Evolutionary conservation across 2,329 filamentous ascomycete genomes (phyloP), one percentile per base, ranked within the genome.

Genomic region (Plectosphaerella plurivora): DNA sequence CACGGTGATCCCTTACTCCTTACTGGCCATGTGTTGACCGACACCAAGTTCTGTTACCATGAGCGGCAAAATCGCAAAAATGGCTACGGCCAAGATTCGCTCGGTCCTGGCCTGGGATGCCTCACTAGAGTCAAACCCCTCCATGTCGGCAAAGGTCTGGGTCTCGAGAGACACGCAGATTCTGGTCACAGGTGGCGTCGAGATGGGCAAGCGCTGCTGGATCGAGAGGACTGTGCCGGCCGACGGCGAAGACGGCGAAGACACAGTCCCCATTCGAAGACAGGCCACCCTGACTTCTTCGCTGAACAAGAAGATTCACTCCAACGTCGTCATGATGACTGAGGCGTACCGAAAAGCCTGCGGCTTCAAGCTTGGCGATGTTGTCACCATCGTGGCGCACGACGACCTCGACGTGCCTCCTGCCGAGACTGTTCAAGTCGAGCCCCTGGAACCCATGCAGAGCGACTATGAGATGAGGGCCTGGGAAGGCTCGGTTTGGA

Each of bases 281-380:
- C 74, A 81, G 59, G 78, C 77, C 5, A 71, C 75, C 28, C 68
- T 79, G 1, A 81, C 77, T 71, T 71, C 73, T 1, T 67, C 77
- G 15, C 73, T 76, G 2, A 75, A 77, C 45, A 79, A 86, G 65
- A 84, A 85, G 61, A 73, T 90, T 59, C 80, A 84, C 62, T 83
- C 82, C 58, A 81, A 86, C 56, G 77, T 90, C 52, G 74, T 88
- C 48, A 79, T 92, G 74, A 82, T 89, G 73, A 86, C 89, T 20
- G 86, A 89, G 56, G 76, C 83, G 6, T 82, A 95, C 51, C 86
- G 89, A 56, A 86, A 88, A 36, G 79, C 83, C 7, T 88, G 88
- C 59, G 83, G 82, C 1, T 80, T 96, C 60, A 86, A 87, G 55
- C 74, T 94, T 4, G 84, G 84, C 15, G 88, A 91, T 47, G 79